Conservation (phyloP, 345 rosid genomes). For the Salix viminalis region DNA sequence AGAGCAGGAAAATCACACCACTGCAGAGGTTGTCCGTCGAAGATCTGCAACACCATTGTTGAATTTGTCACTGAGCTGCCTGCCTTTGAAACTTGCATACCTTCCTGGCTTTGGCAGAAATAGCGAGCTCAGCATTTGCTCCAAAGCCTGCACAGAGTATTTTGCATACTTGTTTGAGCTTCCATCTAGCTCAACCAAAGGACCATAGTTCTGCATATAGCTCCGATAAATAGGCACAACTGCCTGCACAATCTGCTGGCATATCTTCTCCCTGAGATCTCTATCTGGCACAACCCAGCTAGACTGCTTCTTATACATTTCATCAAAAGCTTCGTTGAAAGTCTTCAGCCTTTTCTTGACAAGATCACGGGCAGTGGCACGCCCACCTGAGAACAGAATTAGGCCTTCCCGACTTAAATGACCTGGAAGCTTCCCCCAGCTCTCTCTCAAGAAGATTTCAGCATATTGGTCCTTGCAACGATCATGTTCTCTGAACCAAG, state of each 20-base stretch:
- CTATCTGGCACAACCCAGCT: slow-evolving; percentile 69
- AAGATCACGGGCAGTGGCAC: slow-evolving; percentile 98
- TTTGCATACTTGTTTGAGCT: slow-evolving; percentile 73
- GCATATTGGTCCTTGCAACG: slow-evolving; percentile 70
- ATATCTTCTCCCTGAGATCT: slow-evolving; percentile 85
- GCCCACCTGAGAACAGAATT: slow-evolving; percentile 93
- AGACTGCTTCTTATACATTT: slow-evolving; percentile 71
- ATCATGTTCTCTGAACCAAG: slow-evolving; percentile 85
- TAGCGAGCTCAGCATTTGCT: slow-evolving; percentile 72
- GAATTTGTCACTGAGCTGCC: slow-evolving; percentile 48
- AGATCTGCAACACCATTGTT: slow-evolving; percentile 44
- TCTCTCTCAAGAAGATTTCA: slow-evolving; percentile 64
- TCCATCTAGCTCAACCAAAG: slow-evolving; percentile 83
- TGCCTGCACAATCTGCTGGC: slow-evolving; percentile 70
- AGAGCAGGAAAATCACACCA: slow-evolving; percentile 39
- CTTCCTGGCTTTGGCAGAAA: slow-evolving; percentile 75
- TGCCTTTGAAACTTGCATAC: slow-evolving; percentile 82
- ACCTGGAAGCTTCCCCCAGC: slow-evolving; percentile 84
- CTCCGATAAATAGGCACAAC: slow-evolving; percentile 88
- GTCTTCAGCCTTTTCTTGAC: slow-evolving; percentile 86
- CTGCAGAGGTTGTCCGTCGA: slow-evolving; percentile 55
- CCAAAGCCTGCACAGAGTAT: slow-evolving; percentile 79
- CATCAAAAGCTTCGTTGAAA: slow-evolving; percentile 91
- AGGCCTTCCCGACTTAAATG: slow-evolving; percentile 95
- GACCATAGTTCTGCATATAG: slow-evolving; percentile 97